Conservation (phyloP, 164 flowering plant genomes). For the Tinospora cordifolia region DNA sequence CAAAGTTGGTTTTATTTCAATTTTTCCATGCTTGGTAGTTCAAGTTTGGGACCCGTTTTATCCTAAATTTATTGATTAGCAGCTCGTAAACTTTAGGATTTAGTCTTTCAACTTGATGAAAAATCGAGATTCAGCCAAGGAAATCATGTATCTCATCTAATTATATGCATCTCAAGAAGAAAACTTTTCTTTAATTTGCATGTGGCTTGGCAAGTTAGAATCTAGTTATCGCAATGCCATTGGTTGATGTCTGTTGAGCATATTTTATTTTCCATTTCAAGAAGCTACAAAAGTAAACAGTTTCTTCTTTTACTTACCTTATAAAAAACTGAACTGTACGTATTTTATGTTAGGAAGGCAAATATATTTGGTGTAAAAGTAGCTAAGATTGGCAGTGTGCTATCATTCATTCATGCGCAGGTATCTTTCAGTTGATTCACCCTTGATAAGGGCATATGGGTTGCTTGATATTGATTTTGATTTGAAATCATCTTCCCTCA, state of each 20-base stretch:
- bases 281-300: background rate
- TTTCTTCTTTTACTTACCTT: background rate
- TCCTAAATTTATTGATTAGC: background rate
- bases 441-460: constrained; percentile 56
- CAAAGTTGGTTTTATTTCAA: background rate
- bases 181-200: background rate
- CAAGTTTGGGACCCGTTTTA: background rate
- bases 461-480: constrained; percentile 43
- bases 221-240: background rate
- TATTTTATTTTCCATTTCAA: no score
- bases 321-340: no score
- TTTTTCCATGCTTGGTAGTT: background rate
- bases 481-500: constrained; percentile 28
- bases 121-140: background rate
- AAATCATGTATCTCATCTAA: background rate
- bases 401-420: constrained; percentile 40
- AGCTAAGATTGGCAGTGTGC: constrained; percentile 9
- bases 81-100: background rate
- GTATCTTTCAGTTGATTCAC: constrained; percentile 54
- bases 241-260: background rate
- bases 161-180: background rate
- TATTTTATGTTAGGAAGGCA: background rate
- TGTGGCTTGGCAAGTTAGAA: background rate
- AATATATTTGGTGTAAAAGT: constrained; percentile 1
- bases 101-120: background rate